Evolutionary conservation across 345 rosid genomes (phyloP).

Genomic region (Rhodamnia rubescens): DNA sequence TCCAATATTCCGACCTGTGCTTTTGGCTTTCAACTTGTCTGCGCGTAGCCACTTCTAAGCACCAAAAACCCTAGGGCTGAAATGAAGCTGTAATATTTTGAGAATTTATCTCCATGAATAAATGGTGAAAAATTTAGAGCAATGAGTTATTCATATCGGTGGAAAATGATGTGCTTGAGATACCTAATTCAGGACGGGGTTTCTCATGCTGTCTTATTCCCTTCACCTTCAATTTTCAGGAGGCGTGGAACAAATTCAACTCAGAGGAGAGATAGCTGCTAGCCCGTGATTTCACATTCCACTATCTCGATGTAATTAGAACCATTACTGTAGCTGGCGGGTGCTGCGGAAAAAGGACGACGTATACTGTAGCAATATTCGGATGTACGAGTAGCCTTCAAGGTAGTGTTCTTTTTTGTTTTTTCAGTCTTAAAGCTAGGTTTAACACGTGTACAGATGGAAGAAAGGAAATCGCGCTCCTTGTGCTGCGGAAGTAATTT

Average conservation of each 20-base stretch:
- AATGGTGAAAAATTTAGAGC: not conserved
- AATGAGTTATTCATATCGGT: not conserved
- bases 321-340: not conserved
- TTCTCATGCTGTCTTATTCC: not conserved
- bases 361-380: not conserved
- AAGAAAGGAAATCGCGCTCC: not conserved
- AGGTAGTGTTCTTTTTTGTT: not conserved
- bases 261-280: conserved; percentile 86
- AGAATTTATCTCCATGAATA: not conserved
- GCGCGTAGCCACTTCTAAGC: not conserved
- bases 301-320: not conserved
- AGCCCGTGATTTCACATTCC: conserved; percentile 1
- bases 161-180: not conserved
- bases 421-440: not conserved
- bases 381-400: not conserved
- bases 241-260: conserved; percentile 93
- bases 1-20: not conserved
- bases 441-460: not conserved
- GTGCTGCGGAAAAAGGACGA: not conserved
- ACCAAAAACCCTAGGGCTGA: not conserved
- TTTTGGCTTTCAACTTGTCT: not conserved
- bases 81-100: not conserved
- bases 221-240: conserved; percentile 35
- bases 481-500: not conserved
- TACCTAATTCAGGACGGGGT: not conserved